Base-by-base conservation (phyloP, 352 stramenopile genomes). In the Bremia lactucae region DNA sequence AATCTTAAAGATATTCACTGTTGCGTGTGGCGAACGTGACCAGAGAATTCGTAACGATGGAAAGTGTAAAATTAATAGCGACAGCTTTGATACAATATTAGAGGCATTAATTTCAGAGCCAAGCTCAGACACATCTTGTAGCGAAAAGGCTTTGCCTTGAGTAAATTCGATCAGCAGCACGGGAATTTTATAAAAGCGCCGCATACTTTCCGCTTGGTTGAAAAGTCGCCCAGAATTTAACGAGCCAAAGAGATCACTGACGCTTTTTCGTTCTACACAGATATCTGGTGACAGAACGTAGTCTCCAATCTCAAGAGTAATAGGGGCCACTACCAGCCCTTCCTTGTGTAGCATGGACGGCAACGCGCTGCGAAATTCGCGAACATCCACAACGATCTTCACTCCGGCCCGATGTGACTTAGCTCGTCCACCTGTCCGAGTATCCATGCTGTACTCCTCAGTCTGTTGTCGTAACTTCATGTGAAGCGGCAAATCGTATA, bases 271-370 rank as follows among this genome's bases (percentile, higher is more conserved):
- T 65, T 99, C 96, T 1, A 99, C 76, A 53, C 92, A 98, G 49
- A 98, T 95, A 15, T 98, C 83, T 28, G 95, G 95, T 35, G 94
- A 97, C 26, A 99, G 62, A 6, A 99, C 93, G 61, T 97, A 98
- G 64, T 99, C 96, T 4, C 96, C 96, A 7, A 98, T 85, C 47
- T 95, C 87, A 9, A 99, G 65, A 15, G 95, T 98, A 11, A 97
- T 72, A 6, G 96, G 95, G n/a, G 92, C 69, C 18, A 98, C 65
- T 41, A 93, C 54, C 38, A 97, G 72, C 0, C 85, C 89, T 38
- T 92, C 82, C 51, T 95, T 83, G 65, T 99, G 92, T n/a, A 99
- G 72, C 69, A 98, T 95, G 4, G 86, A 97, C 4, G 96, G 95
- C 26, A 98, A 63, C 2, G 86, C 74, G 33, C 88, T 96, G 13